Conservation (phyloP, 371 early-diverging fungal species). For the Aphelidium insulamus region DNA sequence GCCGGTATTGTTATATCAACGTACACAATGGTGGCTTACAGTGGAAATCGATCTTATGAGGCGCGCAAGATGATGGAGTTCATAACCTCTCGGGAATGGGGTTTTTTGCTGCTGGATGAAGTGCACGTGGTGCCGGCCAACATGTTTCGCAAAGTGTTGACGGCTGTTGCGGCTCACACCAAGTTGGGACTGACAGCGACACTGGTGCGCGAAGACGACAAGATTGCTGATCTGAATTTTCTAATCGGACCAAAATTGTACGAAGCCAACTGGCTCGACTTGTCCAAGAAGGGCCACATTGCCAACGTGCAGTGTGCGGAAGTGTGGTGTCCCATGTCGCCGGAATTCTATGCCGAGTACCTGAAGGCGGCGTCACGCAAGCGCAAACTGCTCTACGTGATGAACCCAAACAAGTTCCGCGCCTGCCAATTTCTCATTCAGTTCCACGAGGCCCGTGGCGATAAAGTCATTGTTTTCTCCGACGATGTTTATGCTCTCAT, state of each 20-base stretch:
- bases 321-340: conserved; percentile 98
- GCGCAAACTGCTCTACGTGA: conserved; percentile 69
- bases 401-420: conserved; percentile 98
- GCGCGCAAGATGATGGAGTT: conserved; percentile 95
- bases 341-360: conserved; percentile 94
- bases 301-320: conserved; percentile 98
- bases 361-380: conserved; percentile 49
- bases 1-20: conserved; percentile 93
- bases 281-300: conserved; percentile 93
- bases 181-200: conserved; percentile 99
- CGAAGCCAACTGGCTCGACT: conserved; percentile 99
- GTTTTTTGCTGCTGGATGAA: conserved; percentile 93
- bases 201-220: conserved; percentile 97
- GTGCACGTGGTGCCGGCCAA: conserved; percentile 99
- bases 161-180: conserved; percentile 83
- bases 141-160: conserved; percentile 94
- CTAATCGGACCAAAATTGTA: conserved; percentile 99
- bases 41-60: conserved; percentile 84
- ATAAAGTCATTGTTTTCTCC: conserved; percentile 98
- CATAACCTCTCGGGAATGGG: conserved; percentile 87
- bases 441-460: conserved; percentile 87
- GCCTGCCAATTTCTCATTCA: conserved; percentile 92
- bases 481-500: conserved; percentile 96
- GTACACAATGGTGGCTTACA: conserved; percentile 95
- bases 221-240: conserved; percentile 97